Percentiles rank a stretch among this genome's conserved stretches.
Evolutionary conservation across 2,329 filamentous ascomycete species (phyloP).

Genomic region (Phyllosticta citriasiana): DNA sequence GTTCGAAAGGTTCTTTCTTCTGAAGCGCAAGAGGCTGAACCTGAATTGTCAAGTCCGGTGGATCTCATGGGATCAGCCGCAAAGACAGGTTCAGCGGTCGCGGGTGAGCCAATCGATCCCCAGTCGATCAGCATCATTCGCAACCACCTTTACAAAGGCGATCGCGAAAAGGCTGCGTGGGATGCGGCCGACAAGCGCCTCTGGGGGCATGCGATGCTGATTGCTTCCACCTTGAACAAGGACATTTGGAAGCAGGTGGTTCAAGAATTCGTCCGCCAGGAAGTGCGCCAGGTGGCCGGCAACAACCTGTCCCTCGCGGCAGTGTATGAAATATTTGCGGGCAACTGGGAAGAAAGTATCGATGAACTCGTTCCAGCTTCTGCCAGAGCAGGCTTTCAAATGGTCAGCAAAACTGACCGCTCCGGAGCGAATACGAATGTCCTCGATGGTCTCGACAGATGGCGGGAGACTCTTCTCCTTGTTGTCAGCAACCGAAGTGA

Average conservation of each 20-base stretch:
- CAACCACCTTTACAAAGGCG: conserved; percentile 62
- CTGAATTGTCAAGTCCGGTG: conserved; percentile 18
- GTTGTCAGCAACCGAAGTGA: conserved; percentile 79
- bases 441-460: conserved; percentile 79
- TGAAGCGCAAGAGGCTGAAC: conserved; percentile 12
- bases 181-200: conserved; percentile 82
- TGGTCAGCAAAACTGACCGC: conserved; percentile 66
- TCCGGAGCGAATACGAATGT: conserved; percentile 57
- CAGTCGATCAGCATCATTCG: conserved; percentile 62
- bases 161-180: conserved; percentile 89
- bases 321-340: conserved; percentile 86
- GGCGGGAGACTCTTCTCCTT: conserved; percentile 81
- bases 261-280: conserved; percentile 90
- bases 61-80: conserved; percentile 16
- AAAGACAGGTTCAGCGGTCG: conserved; percentile 20
- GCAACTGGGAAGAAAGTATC: conserved; percentile 87
- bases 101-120: conserved; percentile 58
- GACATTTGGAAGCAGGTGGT: conserved; percentile 82
- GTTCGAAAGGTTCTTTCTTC: conserved; percentile 57
- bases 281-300: conserved; percentile 72
- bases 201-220: conserved; percentile 93
- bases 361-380: conserved; percentile 92
- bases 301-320: conserved; percentile 83
- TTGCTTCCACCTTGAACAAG: conserved; percentile 67
- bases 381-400: conserved; percentile 81